Conservation (phyloP, 345 rosid genomes). For the Brassica carinata region DNA sequence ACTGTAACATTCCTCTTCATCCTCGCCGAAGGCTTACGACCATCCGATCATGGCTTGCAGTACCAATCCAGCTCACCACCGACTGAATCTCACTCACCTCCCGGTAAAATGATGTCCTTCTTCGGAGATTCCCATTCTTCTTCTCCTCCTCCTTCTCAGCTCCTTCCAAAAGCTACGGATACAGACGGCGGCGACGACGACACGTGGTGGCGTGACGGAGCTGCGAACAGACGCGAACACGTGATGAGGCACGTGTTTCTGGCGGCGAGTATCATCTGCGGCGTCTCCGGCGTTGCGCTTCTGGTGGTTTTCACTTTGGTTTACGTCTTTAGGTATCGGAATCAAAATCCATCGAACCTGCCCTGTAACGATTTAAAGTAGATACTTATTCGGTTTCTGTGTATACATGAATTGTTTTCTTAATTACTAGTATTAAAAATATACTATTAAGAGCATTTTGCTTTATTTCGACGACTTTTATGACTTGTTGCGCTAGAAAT, state of each 20-base stretch:
- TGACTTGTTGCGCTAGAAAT: background rate
- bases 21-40: conserved; percentile 49
- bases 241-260: conserved; percentile 62
- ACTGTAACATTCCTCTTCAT: conserved; percentile 6
- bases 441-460: background rate
- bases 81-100: conserved; percentile 38
- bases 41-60: conserved; percentile 67
- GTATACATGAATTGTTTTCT: background rate
- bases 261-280: conserved; percentile 64
- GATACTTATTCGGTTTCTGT: conserved; percentile 19
- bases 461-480: conserved; percentile 22
- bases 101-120: conserved; percentile 51
- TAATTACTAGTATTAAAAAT: background rate
- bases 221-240: conserved; percentile 38
- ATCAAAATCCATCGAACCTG: background rate
- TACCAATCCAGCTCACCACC: conserved; percentile 50
- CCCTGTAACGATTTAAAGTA: conserved; percentile 27
- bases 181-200: conserved; percentile 29
- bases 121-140: conserved; percentile 41
- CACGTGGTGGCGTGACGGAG: conserved; percentile 47
- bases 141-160: conserved; percentile 34
- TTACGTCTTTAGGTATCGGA: conserved; percentile 41
- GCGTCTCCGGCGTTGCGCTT: conserved; percentile 58
- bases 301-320: conserved; percentile 52
- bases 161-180: conserved; percentile 53